Percentiles rank a stretch among this genome's conserved stretches.
phyloP scores from a whole-genome alignment of 2,329 filamentous ascomycete species.

The Neopestalotiopsis sp. region DNA sequence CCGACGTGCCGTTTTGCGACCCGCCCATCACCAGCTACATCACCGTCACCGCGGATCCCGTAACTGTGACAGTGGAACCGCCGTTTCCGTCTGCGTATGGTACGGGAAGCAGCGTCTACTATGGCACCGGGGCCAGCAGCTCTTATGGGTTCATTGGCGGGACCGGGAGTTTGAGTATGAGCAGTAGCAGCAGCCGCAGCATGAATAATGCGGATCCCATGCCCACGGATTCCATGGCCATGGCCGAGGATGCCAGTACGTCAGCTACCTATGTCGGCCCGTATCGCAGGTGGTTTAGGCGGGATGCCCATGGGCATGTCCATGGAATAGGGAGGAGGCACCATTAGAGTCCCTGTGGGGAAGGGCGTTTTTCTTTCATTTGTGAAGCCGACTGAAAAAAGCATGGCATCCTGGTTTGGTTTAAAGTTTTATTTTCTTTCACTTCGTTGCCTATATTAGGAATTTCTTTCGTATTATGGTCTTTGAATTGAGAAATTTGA shows the following conservation, averaged over 20 bases:
- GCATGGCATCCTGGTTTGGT: not conserved
- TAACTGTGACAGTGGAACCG: slow-evolving; percentile 11
- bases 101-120: not conserved
- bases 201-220: too few species aligned
- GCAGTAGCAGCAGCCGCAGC: too few species aligned
- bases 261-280: not conserved
- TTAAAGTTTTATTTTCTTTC: not conserved
- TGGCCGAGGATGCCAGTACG: not conserved
- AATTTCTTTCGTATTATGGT: not conserved
- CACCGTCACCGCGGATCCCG: slow-evolving; percentile 8
- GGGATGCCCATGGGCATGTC: not conserved
- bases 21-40: slow-evolving; percentile 12
- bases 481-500: not conserved
- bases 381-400: not conserved
- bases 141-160: not conserved
- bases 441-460: not conserved
- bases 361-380: not conserved
- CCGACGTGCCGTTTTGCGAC: slow-evolving; percentile 9
- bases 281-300: slow-evolving; percentile 13
- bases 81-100: not conserved
- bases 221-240: too few species aligned
- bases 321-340: slow-evolving; percentile 10
- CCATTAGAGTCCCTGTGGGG: not conserved
- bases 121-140: not conserved
- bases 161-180: not conserved